Percentiles rank a stretch among this genome's conserved stretches.
Evolutionary conservation across 2,329 filamentous ascomycete genomes (phyloP).

Genomic region (Colletotrichum gloeosporioides): DNA sequence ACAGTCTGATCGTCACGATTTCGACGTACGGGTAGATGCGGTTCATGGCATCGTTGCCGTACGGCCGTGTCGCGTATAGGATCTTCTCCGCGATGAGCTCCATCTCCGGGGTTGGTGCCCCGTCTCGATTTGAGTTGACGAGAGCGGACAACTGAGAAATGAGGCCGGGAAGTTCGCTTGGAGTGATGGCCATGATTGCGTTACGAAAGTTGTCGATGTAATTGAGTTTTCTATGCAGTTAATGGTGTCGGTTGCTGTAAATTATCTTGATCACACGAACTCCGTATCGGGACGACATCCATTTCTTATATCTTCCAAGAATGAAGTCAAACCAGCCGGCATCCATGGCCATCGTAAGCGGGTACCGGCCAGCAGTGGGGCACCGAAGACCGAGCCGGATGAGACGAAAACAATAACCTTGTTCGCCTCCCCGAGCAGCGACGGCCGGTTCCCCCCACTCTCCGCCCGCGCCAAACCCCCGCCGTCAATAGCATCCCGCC

Average conservation of each 20-base stretch:
- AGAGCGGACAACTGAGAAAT: not conserved
- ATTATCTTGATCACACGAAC: rapidly evolving
- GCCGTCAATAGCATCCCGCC: not conserved
- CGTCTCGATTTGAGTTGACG: not conserved
- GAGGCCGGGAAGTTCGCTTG: not conserved
- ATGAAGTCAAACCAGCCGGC: not conserved
- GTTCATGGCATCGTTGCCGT: not conserved
- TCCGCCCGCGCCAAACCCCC: not conserved
- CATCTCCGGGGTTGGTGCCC: not conserved
- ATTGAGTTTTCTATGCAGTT: rapidly evolving
- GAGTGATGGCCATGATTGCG: not conserved
- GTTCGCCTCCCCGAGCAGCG: not conserved
- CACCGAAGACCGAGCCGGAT: not conserved
- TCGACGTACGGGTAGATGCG: not conserved
- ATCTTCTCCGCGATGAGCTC: not conserved
- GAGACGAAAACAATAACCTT: not conserved
- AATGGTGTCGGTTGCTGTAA: not conserved
- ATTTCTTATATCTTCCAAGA: not conserved
- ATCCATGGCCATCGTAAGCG: not conserved
- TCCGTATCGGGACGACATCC: not conserved
- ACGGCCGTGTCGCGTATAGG: not conserved
- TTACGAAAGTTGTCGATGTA: rapidly evolving
- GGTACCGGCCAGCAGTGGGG: not conserved
- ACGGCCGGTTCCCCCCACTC: not conserved
- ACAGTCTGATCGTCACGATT: conserved; percentile 18